These are phyloP conservation scores for Pyricularia sp. DNA, from an alignment of 2,329 filamentous ascomycete species.

Conservation along the genomic window DNA sequence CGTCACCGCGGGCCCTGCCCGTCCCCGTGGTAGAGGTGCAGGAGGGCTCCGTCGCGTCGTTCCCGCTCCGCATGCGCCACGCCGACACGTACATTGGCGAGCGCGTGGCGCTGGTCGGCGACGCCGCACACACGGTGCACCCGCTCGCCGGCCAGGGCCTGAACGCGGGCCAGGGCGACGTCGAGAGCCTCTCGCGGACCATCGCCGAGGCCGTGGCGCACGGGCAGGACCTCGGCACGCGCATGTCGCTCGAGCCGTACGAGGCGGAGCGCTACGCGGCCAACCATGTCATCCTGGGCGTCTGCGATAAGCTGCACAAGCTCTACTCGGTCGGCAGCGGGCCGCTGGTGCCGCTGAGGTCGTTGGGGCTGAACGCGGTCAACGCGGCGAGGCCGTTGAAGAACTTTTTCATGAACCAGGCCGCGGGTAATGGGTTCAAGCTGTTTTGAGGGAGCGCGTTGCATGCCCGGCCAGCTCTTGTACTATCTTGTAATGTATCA, in stretches of 20 bases:
- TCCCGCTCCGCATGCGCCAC: slow-evolving; percentile 84
- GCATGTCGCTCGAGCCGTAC: slow-evolving; percentile 73
- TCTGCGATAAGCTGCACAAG: slow-evolving; percentile 86
- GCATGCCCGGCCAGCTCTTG: not conserved
- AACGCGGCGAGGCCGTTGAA: slow-evolving; percentile 70
- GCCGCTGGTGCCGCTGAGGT: slow-evolving; percentile 71
- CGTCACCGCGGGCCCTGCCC: slow-evolving; percentile 45
- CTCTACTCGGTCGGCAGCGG: slow-evolving; percentile 75
- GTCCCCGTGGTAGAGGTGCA: slow-evolving; percentile 63
- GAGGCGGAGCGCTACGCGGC: slow-evolving; percentile 69
- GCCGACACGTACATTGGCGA: slow-evolving; percentile 90
- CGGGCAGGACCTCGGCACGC: slow-evolving; percentile 78
- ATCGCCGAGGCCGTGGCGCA: slow-evolving; percentile 71
- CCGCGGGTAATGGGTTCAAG: slow-evolving; percentile 44
- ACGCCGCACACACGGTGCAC: slow-evolving; percentile 92
- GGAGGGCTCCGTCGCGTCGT: slow-evolving; percentile 72
- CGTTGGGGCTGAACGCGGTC: slow-evolving; percentile 66
- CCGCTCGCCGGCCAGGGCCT: slow-evolving; percentile 90
- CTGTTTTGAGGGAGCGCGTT: slow-evolving; percentile 19
- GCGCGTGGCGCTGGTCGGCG: slow-evolving; percentile 83
- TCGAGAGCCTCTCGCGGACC: slow-evolving; percentile 64
- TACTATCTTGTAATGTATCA: not conserved
- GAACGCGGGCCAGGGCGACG: slow-evolving; percentile 87
- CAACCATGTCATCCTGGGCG: slow-evolving; percentile 71
- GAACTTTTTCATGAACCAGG: slow-evolving; percentile 74